Evolutionary conservation across 345 rosid genomes (phyloP), one percentile per base, ranked within the genome.

Genomic region (Carallia brachiata): DNA sequence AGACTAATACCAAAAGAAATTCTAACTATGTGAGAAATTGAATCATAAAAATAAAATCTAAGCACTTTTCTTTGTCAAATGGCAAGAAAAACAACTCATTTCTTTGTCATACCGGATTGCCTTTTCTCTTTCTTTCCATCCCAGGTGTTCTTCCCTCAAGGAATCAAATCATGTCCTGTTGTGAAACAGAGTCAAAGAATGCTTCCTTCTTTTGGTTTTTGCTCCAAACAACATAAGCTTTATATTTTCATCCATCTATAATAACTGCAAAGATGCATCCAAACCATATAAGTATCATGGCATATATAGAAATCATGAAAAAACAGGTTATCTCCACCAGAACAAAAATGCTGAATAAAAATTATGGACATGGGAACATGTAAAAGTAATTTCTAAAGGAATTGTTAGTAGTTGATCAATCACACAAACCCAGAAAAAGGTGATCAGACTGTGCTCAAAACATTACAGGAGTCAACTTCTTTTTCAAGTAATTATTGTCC

Each of bases 31-130:
- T 15, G 52, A 19, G 18, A 65, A 4, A 13, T 50, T 50, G 16
- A 58, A 4, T 10, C 27, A 10, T 50, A 37, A 9, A 16, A 60
- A 65, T 34, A 71, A 8, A 63, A 52, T 36, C 23, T 47, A 7
- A 39, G 61, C 67, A 89, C 98, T 95, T 91, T 94, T 81, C 98
- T 96, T 52, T 96, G 82, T 77, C 88, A 94, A 66, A 94, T 97
- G 48, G 95, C 97, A 83, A 94, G 89, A 78, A 94, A 85, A 75
- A 88, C 90, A 78, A 96, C 98, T 71, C 97, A 97, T 72, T 79
- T 59, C 73, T 84, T 62, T 67, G 62, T 74, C 8, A 6, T 75
- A 72, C 73, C 61, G 23, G 78, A 52, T 39, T 74, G 53, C 80
- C 89, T 66, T 78, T 83, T 87, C 75, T 87, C 79, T 87, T 87